Evolutionary conservation across 345 rosid genomes (phyloP).

Genomic region (Geranium brycei): DNA sequence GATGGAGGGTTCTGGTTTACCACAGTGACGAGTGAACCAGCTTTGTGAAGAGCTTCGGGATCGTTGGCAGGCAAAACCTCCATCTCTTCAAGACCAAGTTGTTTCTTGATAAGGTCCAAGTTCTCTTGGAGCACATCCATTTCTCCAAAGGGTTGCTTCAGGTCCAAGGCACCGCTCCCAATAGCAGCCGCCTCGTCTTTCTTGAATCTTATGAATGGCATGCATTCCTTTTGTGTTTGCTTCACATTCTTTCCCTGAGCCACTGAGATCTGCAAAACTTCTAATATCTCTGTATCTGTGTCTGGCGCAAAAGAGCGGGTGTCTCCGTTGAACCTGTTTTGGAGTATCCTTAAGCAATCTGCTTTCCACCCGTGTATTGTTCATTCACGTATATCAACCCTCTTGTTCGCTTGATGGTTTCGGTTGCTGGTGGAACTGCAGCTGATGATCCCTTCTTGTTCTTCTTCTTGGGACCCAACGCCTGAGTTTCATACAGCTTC

Average conservation of each 20-base stretch:
- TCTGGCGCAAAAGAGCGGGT: conserved; percentile 47
- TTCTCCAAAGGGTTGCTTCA: conserved; percentile 81
- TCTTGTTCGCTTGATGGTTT: conserved; percentile 24
- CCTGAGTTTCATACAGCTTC: conserved; percentile 66
- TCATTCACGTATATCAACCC: conserved; percentile 72
- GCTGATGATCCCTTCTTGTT: conserved; percentile 56
- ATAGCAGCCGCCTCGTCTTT: conserved; percentile 58
- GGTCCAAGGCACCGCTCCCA: conserved; percentile 61
- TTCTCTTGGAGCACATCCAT: conserved; percentile 63
- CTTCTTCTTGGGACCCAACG: conserved; percentile 54
- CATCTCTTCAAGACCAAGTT: conserved; percentile 54
- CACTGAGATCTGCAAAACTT: conserved; percentile 38
- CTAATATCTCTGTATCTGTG: conserved; percentile 52
- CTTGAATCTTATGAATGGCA: conserved; percentile 89
- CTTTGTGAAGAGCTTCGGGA: conserved; percentile 31
- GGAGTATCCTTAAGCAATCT: conserved; percentile 61
- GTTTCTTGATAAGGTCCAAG: conserved; percentile 65
- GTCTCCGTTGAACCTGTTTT: conserved; percentile 38
- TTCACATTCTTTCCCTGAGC: conserved; percentile 51
- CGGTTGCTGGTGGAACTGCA: conserved; percentile 28
- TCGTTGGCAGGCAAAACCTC: conserved; percentile 41
- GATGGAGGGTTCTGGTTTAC: conserved; percentile 62
- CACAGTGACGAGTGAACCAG: conserved; percentile 39
- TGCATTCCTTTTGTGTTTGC: conserved; percentile 54
- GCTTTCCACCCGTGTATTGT: conserved; percentile 76